Conservation (phyloP, 1,284 basidiomycete species). For the Cryptococcus sp. region DNA sequence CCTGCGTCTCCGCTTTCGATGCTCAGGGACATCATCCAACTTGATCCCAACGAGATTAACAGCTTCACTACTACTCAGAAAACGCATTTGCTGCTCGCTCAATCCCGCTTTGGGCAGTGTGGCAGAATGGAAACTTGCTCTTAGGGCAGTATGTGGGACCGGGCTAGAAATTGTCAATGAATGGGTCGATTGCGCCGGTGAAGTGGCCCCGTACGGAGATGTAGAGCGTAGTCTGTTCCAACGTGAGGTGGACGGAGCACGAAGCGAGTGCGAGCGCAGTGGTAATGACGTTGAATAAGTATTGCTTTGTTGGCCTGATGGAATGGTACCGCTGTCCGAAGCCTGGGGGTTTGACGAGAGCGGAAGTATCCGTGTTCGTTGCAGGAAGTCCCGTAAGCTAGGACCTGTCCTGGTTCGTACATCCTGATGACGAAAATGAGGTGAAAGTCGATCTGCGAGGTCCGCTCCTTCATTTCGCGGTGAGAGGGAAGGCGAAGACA, state of each 20-base stretch:
- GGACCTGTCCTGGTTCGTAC: constrained; percentile 25
- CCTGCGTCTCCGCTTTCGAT: constrained; percentile 19
- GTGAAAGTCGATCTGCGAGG: constrained; percentile 10
- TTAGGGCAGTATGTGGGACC: constrained; percentile 29
- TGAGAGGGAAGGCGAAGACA: constrained; percentile 26
- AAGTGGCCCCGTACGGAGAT: constrained; percentile 10
- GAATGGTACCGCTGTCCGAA: too few species aligned
- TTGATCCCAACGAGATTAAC: constrained; percentile 26
- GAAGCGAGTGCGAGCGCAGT: constrained; percentile 25
- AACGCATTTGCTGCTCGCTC: constrained; percentile 34
- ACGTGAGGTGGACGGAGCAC: constrained; percentile 12
- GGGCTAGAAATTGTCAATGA: constrained; percentile 33
- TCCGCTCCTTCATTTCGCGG: constrained; percentile 10
- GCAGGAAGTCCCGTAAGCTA: constrained; percentile 27
- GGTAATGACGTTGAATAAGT: constrained; percentile 20
- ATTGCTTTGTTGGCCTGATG: too few species aligned
- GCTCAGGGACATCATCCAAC: constrained; percentile 25
- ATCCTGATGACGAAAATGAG: too few species aligned
- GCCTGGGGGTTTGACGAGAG: not conserved
- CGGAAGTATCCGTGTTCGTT: constrained; percentile 22
- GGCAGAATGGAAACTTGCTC: constrained; percentile 30
- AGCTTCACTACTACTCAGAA: constrained; percentile 29
- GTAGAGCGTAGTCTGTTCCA: not conserved
- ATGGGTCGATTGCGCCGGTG: constrained; percentile 33
- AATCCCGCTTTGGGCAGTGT: constrained; percentile 30